Evolutionary conservation across 345 rosid species (phyloP), one percentile per base, ranked within the genome.

Genomic region (Aquilaria malaccensis): DNA sequence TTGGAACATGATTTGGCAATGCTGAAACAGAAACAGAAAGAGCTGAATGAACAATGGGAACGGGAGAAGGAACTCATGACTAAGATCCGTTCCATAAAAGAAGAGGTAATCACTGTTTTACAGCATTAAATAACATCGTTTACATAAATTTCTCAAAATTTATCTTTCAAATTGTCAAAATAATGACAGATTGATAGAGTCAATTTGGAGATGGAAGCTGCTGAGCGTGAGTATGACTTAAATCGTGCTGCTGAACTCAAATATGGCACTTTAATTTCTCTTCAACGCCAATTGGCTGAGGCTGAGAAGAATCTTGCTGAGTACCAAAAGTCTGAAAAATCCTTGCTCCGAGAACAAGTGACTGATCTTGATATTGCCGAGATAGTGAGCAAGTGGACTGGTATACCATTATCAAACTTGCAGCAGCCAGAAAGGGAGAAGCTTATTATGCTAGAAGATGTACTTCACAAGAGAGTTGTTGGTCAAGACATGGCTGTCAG

Each of bases 401-500:
- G 97, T 33, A 94, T 94, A 60, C 97, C 99, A 45, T 65, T 94
- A 46, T 90, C 99, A 9, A 90, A 88, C 79, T 96, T 94, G 54
- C 95, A 94, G 68, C 95, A 94, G 59, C 83, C 97, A 37, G 97
- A 94, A 78, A 77, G 96, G 74, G 97, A 94, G 48, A 94, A 94
- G 51, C 79, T 90, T 30, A 87, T 94, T 53, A 58, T 69, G 63
- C 77, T 88, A 58, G 97, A 94, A 70, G 74, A 84, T 70, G 97
- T 84, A 11, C 95, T 94, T 14, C 99, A 90, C 81, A 81, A 80
- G 72, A 83, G 99, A 70, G 93, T 94, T 53, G 63, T 90, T 60
- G 99, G 97, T 70, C 99, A 94, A 81, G 95, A 94, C 73, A 83
- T 85, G 7, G 99, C 96, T 2, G 99, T 94, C 37, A 90, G 85